These are phyloP conservation scores for Penicillium coprophilum DNA, from an alignment of 495 filamentous ascomycete genomes.

Conservation along the genomic window DNA sequence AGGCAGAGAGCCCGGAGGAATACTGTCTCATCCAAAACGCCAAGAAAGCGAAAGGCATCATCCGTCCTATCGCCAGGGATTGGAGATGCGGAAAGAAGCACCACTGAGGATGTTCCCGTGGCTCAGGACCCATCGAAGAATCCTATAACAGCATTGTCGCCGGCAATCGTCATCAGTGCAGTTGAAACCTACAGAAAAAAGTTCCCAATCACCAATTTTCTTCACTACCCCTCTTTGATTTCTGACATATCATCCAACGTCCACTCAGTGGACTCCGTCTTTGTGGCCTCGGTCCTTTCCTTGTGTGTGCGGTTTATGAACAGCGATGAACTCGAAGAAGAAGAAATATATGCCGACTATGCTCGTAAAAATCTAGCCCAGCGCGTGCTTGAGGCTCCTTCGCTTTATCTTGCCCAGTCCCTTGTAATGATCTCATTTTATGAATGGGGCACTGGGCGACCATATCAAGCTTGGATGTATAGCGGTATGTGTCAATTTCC, in stretches of 20 bases:
- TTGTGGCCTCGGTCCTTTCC: constrained; percentile 41
- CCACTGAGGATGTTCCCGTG: constrained; percentile 2
- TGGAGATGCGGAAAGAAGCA: neutral
- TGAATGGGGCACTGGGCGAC: constrained; percentile 46
- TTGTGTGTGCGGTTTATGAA: constrained; percentile 43
- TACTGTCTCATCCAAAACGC: neutral
- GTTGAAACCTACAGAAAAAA: constrained; percentile 45
- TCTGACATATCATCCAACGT: constrained; percentile 39
- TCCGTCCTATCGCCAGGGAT: constrained; percentile 4
- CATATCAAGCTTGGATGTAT: constrained; percentile 51
- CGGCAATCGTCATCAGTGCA: constrained; percentile 38
- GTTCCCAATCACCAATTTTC: constrained; percentile 45
- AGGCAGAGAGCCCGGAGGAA: constrained; percentile 6
- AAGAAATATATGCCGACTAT: constrained; percentile 40
- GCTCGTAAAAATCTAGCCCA: constrained; percentile 39
- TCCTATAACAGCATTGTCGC: constrained; percentile 30
- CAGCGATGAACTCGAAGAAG: constrained; percentile 28
- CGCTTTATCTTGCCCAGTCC: constrained; percentile 43
- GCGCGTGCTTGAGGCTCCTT: constrained; percentile 42
- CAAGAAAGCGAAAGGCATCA: constrained; percentile 20
- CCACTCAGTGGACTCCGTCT: constrained; percentile 40
- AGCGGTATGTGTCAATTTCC: constrained; percentile 30
- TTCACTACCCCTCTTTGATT: constrained; percentile 47
- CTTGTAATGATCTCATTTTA: constrained; percentile 46
- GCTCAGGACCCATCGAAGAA: constrained; percentile 11